Evolutionary conservation across 148 eudicot genomes (phyloP).

Genomic region (Diospyros lotus): DNA sequence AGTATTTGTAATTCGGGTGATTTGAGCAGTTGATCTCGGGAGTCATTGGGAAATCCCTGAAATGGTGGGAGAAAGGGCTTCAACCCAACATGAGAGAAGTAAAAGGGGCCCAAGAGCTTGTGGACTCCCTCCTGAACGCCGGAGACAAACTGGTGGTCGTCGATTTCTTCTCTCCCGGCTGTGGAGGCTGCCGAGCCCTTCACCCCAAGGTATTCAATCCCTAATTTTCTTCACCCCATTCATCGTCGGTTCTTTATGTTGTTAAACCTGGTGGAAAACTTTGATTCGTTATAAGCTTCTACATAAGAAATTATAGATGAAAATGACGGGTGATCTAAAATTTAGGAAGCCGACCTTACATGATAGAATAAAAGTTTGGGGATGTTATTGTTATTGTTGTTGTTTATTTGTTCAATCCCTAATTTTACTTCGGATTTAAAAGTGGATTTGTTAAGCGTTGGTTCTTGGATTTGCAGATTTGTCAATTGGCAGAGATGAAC

Average conservation of each 20-base stretch:
- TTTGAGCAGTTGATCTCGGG: slow-evolving; percentile 37
- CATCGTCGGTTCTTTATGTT: no score
- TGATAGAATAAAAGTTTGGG: no score
- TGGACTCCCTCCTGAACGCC: slow-evolving; percentile 56
- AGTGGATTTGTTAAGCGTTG: background rate
- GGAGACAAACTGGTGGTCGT: slow-evolving; percentile 72
- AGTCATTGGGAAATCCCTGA: slow-evolving; percentile 55
- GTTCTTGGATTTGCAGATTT: slow-evolving; percentile 39
- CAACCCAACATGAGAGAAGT: slow-evolving; percentile 71
- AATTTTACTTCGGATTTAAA: background rate
- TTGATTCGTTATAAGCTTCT: no score
- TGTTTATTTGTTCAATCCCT: no score
- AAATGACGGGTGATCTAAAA: no score
- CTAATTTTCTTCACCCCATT: no score
- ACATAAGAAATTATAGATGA: no score
- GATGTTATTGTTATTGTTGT: no score
- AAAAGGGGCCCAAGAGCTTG: slow-evolving; percentile 60
- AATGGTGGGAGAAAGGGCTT: slow-evolving; percentile 90
- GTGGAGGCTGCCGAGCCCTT: slow-evolving; percentile 88
- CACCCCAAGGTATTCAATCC: slow-evolving; percentile 64
- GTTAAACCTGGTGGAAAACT: no score
- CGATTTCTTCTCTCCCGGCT: slow-evolving; percentile 84
- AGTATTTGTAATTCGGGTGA: background rate
- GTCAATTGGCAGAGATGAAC: slow-evolving; percentile 84
- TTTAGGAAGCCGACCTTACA: no score